These are phyloP conservation scores for Sideroxylon spinosum DNA, from an alignment of 179 eudicot genomes.

Conservation along the genomic window DNA sequence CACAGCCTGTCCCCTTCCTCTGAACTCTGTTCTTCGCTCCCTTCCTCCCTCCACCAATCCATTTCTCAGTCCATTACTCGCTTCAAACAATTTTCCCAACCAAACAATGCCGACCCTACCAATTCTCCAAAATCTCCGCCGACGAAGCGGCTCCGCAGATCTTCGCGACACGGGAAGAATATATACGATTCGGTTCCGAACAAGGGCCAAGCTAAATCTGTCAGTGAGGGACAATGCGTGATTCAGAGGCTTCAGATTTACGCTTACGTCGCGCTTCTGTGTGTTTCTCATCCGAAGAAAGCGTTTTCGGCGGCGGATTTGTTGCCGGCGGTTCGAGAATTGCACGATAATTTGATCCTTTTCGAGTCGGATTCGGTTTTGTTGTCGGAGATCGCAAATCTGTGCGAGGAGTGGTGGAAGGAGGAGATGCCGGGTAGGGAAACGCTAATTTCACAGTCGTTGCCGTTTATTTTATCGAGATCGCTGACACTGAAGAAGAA, in stretches of 20 bases:
- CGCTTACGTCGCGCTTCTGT: conserved; percentile 47
- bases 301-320: conserved; percentile 50
- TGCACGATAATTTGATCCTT: conserved; percentile 70
- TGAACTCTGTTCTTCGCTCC: conserved; percentile 50
- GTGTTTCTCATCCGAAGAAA: conserved; percentile 54
- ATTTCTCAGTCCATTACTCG: conserved; percentile 46
- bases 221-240: conserved; percentile 15
- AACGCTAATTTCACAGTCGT: conserved; percentile 61
- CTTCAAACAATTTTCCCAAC: conserved; percentile 33
- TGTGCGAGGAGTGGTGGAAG: conserved; percentile 96
- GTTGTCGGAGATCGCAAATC: conserved; percentile 53
- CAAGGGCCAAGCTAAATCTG: conserved; percentile 17
- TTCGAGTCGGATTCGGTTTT: conserved; percentile 66
- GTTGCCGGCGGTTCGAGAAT: conserved; percentile 51
- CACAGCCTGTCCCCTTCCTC: conserved; percentile 45
- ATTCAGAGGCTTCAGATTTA: conserved; percentile 53
- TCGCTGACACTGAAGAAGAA: conserved; percentile 71
- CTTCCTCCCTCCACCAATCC: conserved; percentile 48
- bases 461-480: conserved; percentile 70
- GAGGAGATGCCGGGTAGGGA: conserved; percentile 60
- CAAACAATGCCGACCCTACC: conserved; percentile 6
- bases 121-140: conserved; percentile 55
- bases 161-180: conserved; percentile 31
- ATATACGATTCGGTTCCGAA: conserved; percentile 17
- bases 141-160: conserved; percentile 53